Evolutionary conservation across 257 asterid species (phyloP).

Genomic region (Penstemon eatonii): DNA sequence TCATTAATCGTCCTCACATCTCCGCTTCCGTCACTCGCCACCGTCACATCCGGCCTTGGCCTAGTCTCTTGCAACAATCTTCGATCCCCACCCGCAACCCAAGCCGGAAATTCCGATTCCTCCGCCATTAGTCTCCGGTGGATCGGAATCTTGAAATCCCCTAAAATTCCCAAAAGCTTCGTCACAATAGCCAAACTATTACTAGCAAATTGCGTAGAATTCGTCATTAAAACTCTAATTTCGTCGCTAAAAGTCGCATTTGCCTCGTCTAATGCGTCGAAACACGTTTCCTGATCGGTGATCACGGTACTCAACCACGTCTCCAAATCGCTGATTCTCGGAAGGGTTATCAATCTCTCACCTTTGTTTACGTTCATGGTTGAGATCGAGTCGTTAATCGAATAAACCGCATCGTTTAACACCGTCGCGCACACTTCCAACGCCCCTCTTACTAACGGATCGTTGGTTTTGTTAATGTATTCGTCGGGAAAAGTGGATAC

Average conservation of each 20-base stretch:
- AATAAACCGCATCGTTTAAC: conserved; percentile 63
- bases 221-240: conserved; percentile 40
- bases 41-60: conserved; percentile 57
- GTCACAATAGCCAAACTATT: conserved; percentile 78
- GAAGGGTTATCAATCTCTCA: conserved; percentile 19
- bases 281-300: conserved; percentile 73
- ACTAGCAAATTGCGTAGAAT: conserved; percentile 60
- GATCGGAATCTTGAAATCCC: conserved; percentile 42
- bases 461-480: conserved; percentile 33
- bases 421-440: conserved; percentile 47
- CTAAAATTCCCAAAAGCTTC: conserved; percentile 43
- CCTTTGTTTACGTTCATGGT: conserved; percentile 24
- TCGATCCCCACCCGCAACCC: conserved; percentile 59
- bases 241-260: conserved; percentile 46
- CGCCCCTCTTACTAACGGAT: conserved; percentile 46
- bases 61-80: conserved; percentile 44
- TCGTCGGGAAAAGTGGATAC: conserved; percentile 36
- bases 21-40: conserved; percentile 64
- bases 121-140: conserved; percentile 50
- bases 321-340: conserved; percentile 38
- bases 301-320: conserved; percentile 79
- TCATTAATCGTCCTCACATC: conserved; percentile 42
- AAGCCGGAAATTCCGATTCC: conserved; percentile 43
- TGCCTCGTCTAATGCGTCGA: conserved; percentile 63
- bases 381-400: conserved; percentile 50